These are phyloP conservation scores for Mycena vulgaris DNA, from an alignment of 768 basidiomycete genomes.

Conservation along the genomic window DNA sequence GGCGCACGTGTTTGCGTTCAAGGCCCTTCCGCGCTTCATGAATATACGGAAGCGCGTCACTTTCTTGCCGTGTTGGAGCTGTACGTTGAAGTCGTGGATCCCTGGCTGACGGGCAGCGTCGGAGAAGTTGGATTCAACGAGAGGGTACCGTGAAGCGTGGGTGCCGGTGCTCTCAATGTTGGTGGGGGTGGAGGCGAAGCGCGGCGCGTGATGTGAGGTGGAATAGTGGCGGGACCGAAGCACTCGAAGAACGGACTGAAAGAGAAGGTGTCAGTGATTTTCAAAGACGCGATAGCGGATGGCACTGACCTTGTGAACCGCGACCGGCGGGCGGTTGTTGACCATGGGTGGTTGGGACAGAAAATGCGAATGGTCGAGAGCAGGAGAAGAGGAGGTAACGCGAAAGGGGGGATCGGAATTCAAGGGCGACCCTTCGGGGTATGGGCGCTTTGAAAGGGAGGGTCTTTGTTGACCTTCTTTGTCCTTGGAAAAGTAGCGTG, in stretches of 20 bases:
- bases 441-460: not conserved
- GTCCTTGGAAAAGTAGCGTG: not conserved
- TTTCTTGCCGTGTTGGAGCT: not conserved
- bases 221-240: constrained; percentile 8
- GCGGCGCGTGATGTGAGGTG: not conserved
- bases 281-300: constrained; percentile 3
- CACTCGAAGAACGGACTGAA: not conserved
- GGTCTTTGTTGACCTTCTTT: not conserved
- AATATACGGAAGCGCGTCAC: constrained; percentile 7
- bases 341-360: constrained; percentile 5
- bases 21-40: constrained; percentile 11
- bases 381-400: not conserved
- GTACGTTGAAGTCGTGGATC: constrained; percentile 9
- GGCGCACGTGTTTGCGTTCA: constrained; percentile 5
- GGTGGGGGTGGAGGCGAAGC: constrained; percentile 14
- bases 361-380: no score
- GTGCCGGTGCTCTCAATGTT: not conserved
- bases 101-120: constrained; percentile 6
- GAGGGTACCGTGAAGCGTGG: constrained; percentile 15
- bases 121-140: constrained; percentile 6
- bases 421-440: not conserved
- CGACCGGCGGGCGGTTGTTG: constrained; percentile 10
- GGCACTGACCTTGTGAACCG: not conserved
- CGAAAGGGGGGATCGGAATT: not conserved
- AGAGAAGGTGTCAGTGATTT: constrained; percentile 2